A percentile compares a stretch with the other conserved stretches of the same genome.
phyloP scores from a whole-genome alignment of 495 filamentous ascomycete genomes.

The Annulohypoxylon bovei region DNA sequence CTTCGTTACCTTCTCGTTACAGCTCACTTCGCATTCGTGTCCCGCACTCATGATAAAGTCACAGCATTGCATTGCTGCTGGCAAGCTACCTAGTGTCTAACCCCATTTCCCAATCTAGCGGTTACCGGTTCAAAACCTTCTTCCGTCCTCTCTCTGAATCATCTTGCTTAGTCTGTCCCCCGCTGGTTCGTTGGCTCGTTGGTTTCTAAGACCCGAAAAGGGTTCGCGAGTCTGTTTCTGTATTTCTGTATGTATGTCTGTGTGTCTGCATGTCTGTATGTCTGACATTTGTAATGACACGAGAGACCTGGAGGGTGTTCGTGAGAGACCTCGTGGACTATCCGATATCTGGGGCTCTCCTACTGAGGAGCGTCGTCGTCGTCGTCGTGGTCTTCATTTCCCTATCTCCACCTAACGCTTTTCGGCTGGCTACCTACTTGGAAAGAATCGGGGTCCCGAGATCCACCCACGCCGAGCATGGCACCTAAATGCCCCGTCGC shows the following conservation, averaged over 20 bases:
- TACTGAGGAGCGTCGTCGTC: slow-evolving; percentile 16
- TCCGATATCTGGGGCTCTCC: neutral
- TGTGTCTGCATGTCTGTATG: neutral
- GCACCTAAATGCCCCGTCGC: slow-evolving; percentile 7
- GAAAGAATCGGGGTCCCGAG: slow-evolving; percentile 3
- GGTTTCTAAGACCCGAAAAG: slow-evolving; percentile 3
- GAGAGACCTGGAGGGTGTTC: neutral
- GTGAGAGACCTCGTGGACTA: neutral
- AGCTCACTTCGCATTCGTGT: slow-evolving; percentile 34
- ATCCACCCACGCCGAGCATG: slow-evolving; percentile 30
- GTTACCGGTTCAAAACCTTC: slow-evolving; percentile 39
- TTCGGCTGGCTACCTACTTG: slow-evolving; percentile 7
- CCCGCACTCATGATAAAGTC: slow-evolving; percentile 42
- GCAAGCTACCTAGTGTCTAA: slow-evolving; percentile 5
- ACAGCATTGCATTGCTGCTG: slow-evolving; percentile 31
- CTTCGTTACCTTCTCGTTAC: slow-evolving; percentile 47
- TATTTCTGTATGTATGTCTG: neutral
- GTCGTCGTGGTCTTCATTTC: neutral
- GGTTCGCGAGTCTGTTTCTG: neutral
- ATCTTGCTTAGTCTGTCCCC: slow-evolving; percentile 23
- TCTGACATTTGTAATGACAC: neutral
- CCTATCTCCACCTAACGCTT: slow-evolving; percentile 5
- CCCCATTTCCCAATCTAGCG: slow-evolving; percentile 25
- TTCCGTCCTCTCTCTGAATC: slow-evolving; percentile 15
- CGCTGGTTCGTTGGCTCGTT: slow-evolving; percentile 20